Percentiles rank a stretch among this genome's conserved stretches.
These are phyloP conservation scores for Candida pseudoviswanathii DNA, from an alignment of 1,139 yeast species.

Conservation along the genomic window DNA sequence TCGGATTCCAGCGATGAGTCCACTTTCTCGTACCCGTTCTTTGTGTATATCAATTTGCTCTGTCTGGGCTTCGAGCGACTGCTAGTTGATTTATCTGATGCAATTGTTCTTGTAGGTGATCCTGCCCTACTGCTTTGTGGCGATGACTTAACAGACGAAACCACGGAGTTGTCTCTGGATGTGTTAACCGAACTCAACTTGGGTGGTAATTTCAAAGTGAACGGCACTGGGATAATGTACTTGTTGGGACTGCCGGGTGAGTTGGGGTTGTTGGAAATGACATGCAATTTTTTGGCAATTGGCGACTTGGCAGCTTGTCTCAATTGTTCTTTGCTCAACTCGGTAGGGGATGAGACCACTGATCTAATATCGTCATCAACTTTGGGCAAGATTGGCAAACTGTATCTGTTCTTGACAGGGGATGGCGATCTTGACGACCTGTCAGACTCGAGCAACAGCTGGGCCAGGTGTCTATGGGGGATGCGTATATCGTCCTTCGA, in stretches of 20 bases:
- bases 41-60: conserved; percentile 38
- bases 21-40: conserved; percentile 38
- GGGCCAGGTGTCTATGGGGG: conserved; percentile 2
- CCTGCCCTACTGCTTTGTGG: conserved; percentile 7
- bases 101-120: conserved; percentile 16
- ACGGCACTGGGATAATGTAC: conserved; percentile 49
- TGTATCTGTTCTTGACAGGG: conserved; percentile 30
- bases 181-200: conserved; percentile 34
- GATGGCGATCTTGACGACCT: conserved; percentile 34
- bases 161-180: conserved; percentile 2
- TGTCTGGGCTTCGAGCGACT: conserved; percentile 15
- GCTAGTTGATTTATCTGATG: conserved; percentile 1
- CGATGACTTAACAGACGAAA: conserved; percentile 19
- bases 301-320: conserved; percentile 39
- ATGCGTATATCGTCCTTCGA: conserved; percentile 26
- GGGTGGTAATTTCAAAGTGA: conserved; percentile 46
- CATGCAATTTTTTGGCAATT: conserved; percentile 39
- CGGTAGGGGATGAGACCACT: conserved; percentile 18
- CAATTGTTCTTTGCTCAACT: conserved; percentile 28
- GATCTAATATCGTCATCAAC: conserved; percentile 25
- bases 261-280: conserved; percentile 19
- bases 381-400: conserved; percentile 27
- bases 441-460: conserved; percentile 11
- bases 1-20: conserved; percentile 33
- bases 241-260: conserved; percentile 22